Evolutionary conservation across 306 rosid species (phyloP), one percentile per base, ranked within the genome.

Genomic region (Crataegus laevigata): DNA sequence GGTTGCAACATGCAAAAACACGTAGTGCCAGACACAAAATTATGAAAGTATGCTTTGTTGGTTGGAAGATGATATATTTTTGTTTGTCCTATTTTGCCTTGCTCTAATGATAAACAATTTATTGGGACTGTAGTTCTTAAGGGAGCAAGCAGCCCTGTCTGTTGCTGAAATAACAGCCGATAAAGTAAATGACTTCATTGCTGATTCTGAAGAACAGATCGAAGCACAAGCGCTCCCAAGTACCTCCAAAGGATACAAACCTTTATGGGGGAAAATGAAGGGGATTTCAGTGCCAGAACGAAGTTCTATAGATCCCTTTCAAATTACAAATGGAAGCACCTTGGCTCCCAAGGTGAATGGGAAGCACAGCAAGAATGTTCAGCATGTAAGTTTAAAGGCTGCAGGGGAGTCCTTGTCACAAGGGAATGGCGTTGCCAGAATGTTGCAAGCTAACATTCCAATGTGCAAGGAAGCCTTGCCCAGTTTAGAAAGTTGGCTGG

Each of bases 1-100:
- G 99, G 99, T 77, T 96, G 88, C 98, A 85, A 77, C 97, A 96
- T 90, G 98, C 98, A 81, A 96, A 90, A 90, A 96, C 98, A 28
- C 96, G 99, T 26, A 96, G 98, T 78, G 99, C 98, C 28, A 91
- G 98, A 69, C 99, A 96, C 87, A 96, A 96, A 85, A 96, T 96
- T 80, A 92, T 96, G 90, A 96, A 96, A 83, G 99, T 96, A 89
- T 64, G 86, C 55, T 74, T 79, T 81, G 68, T 66, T 65, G 12
- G 52, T 71, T 54, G 26, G 76, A 80, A 24, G 60, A 65, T 75
- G 18, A 72, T 67, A 64, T 42, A 21, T n/a, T 42, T 66, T 54
- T 58, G 2, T 66, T 64, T 63, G 69, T 69, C 45, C 58, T 70
- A 59, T 43, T 64, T 69, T 47, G 11, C 50, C 24, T 65, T 81